Evolutionary conservation across 805 yeast genomes (phyloP), one percentile per base, ranked within the genome.

Genomic region (Saccharomycopsis sp.): DNA sequence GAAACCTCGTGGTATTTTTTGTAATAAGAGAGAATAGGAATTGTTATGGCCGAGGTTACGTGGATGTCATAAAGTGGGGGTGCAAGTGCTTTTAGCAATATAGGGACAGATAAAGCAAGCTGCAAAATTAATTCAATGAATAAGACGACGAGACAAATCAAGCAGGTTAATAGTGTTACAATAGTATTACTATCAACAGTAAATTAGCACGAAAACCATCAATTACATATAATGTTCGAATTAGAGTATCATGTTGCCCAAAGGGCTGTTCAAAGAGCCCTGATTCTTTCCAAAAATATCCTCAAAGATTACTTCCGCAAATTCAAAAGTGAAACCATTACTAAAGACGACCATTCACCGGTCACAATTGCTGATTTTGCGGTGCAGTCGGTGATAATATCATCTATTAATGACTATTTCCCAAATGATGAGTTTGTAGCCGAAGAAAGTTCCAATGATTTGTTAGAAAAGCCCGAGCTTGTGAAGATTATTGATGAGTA

Each of bases 321-420:
- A 69, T 68, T 80, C 67, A 62, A 71, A 72, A 60, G 77, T 73
- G 62, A 87, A 23, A 77, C 89, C 53, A 80, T 90, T 58, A 85
- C 90, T 61, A 94, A 94, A 69, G 79, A 81, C 47, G 99, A 93
- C 70, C 83, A 84, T 62, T 89, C 97, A 1, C 99, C 99, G 0
- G 99, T 94, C 15, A 94, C 99, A 1, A 77, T 89, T 58, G 99
- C 98, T 17, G 99, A 94, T 70, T 94, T 87, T 69, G 97, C 96
- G 2, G 92, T 97, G 0, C 99, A 94, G 68, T 97, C 97, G 0
- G 82, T 93, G 52, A 84, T 94, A 59, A 93, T 91, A 71, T 83
- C 89, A 59, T 92, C 97, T 2, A 81, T 94, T 59, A 78, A 81
- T 66, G 71, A 80, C 56, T 87, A 85, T 64, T 94, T 94, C 75